Conservation (phyloP, 1,139 yeast species). For the Lodderomyces theae region DNA sequence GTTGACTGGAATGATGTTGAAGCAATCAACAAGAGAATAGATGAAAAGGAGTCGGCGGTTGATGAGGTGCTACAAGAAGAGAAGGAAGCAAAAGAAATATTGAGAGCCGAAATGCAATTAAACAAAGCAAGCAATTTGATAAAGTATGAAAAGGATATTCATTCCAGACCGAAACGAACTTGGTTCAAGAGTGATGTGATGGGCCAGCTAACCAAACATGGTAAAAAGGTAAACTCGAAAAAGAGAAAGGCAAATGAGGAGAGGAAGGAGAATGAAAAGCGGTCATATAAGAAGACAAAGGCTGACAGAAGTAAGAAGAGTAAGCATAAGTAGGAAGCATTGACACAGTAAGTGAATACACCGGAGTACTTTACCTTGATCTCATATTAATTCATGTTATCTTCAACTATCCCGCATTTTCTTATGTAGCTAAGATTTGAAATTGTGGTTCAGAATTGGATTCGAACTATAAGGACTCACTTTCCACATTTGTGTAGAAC, state of each 20-base stretch:
- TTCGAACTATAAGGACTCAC: no score
- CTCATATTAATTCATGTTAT: no score
- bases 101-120: slow-evolving; percentile 88
- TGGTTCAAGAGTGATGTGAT: slow-evolving; percentile 68
- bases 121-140: slow-evolving; percentile 81
- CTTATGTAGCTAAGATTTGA: no score
- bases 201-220: slow-evolving; percentile 46
- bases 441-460: no score
- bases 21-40: slow-evolving; percentile 58
- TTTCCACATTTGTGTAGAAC: no score
- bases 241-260: slow-evolving; percentile 58
- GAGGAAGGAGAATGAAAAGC: slow-evolving; percentile 32
- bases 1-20: slow-evolving; percentile 87
- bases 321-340: slow-evolving; percentile 4
- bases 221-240: slow-evolving; percentile 49
- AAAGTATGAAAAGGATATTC: slow-evolving; percentile 77
- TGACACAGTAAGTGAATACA: no score
- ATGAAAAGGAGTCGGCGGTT: slow-evolving; percentile 54
- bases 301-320: slow-evolving; percentile 45
- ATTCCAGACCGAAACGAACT: slow-evolving; percentile 89
- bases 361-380: no score
- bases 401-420: no score
- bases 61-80: slow-evolving; percentile 86
- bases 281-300: slow-evolving; percentile 72
- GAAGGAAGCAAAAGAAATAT: slow-evolving; percentile 78